Conservation (phyloP, 225 moss, liverwort and hornwort species). For the Polytrichum commune region DNA sequence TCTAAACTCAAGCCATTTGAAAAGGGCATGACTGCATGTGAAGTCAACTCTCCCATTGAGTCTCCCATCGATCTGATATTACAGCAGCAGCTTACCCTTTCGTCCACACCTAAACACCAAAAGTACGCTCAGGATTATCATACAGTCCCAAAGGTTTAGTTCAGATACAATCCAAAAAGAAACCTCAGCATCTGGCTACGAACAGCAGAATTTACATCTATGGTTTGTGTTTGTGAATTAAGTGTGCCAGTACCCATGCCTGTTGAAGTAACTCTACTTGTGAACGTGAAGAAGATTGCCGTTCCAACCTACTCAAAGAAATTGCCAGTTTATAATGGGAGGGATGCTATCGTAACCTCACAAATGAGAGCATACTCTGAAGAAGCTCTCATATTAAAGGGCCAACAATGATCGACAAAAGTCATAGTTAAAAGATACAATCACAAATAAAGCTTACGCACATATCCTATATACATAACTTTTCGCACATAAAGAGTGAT, state of each 20-base stretch:
- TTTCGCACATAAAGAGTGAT: no score
- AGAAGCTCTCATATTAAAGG: no score
- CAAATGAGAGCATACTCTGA: no score
- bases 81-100: constrained; percentile 14
- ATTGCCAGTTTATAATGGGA: no score
- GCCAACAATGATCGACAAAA: no score
- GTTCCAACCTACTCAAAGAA: no score
- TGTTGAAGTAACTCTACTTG: background rate
- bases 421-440: no score
- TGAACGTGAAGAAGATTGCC: no score
- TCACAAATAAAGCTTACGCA: no score
- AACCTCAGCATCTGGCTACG: constrained; percentile 1
- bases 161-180: background rate
- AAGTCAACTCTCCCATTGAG: constrained; percentile 43
- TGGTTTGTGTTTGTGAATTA: constrained; percentile 1
- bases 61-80: constrained; percentile 34
- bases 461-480: no score
- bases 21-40: constrained; percentile 33
- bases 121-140: constrained; percentile 14
- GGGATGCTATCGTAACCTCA: no score
- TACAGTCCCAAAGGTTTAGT: background rate
- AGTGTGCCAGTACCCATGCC: constrained; percentile 4
- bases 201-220: constrained; percentile 8
- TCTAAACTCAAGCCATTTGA: constrained; percentile 19
- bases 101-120: constrained; percentile 26